Conservation (phyloP, 2,329 filamentous ascomycete species). For the Camptophora hylomeconis region DNA sequence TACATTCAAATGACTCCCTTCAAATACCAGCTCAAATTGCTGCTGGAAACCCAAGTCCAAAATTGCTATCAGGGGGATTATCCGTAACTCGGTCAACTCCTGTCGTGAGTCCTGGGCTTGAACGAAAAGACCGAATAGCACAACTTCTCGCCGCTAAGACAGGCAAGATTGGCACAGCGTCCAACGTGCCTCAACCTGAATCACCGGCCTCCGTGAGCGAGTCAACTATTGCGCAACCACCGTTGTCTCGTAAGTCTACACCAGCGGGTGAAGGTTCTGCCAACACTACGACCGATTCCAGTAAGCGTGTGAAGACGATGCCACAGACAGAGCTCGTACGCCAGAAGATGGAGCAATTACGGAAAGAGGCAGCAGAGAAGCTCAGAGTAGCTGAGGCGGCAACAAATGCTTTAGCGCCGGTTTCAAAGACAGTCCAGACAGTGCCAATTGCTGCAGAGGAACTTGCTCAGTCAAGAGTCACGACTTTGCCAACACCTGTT, state of each 20-base stretch:
- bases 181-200: constrained; percentile 2
- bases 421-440: no score
- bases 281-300: constrained; percentile 17
- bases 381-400: no score
- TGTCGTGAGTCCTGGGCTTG: constrained; percentile 35
- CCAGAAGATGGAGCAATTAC: constrained; percentile 65
- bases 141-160: constrained; percentile 61
- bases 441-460: no score
- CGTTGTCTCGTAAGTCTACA: constrained; percentile 4
- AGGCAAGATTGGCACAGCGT: constrained; percentile 21
- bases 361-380: constrained; percentile 36
- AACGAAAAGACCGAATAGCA: constrained; percentile 65
- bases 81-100: not conserved
- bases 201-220: constrained; percentile 7
- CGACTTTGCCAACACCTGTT: constrained; percentile 23
- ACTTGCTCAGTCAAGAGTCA: not conserved
- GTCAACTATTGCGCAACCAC: constrained; percentile 3
- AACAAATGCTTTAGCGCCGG: no score
- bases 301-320: constrained; percentile 34
- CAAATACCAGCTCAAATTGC: constrained; percentile 1
- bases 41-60: not conserved
- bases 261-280: not conserved
- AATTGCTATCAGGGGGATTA: not conserved
- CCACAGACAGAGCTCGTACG: constrained; percentile 64
- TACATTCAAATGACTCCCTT: not conserved